phyloP scores from a whole-genome alignment of 2,329 filamentous ascomycete genomes.

The Bisporella sp. region DNA sequence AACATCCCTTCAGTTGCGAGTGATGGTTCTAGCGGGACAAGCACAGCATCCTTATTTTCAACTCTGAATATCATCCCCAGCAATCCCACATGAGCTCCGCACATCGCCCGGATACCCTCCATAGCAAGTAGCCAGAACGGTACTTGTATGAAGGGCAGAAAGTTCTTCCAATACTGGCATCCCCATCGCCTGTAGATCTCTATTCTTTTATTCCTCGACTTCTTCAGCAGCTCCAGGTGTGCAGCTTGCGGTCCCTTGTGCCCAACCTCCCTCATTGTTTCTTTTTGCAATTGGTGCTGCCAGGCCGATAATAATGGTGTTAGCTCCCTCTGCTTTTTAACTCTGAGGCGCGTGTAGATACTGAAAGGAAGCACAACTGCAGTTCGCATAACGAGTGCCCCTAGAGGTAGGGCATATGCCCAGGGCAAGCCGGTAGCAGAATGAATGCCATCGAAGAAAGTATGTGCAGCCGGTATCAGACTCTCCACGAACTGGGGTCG shows the following conservation, averaged over 20 bases:
- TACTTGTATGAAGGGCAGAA: slow-evolving; percentile 31
- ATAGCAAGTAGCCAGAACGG: slow-evolving; percentile 40
- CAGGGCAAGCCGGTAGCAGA: slow-evolving; percentile 41
- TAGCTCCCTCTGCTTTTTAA: slow-evolving; percentile 34
- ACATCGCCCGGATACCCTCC: slow-evolving; percentile 40
- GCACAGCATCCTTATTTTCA: background rate
- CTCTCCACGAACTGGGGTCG: slow-evolving; percentile 34
- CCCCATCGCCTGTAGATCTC: slow-evolving; percentile 29
- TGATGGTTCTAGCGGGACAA: slow-evolving; percentile 12
- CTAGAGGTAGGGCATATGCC: slow-evolving; percentile 45
- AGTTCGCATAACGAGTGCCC: slow-evolving; percentile 43
- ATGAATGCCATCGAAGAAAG: slow-evolving; percentile 44
- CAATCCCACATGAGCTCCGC: slow-evolving; percentile 33
- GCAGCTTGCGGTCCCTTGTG: slow-evolving; percentile 16
- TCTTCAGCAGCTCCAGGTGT: slow-evolving; percentile 12
- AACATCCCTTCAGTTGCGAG: slow-evolving; percentile 49
- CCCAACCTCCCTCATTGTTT: slow-evolving; percentile 20
- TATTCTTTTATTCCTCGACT: slow-evolving; percentile 17
- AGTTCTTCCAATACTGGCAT: slow-evolving; percentile 28
- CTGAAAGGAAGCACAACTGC: slow-evolving; percentile 40
- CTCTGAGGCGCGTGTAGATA: slow-evolving; percentile 33
- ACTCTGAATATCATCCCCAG: slow-evolving; percentile 25
- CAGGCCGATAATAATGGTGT: slow-evolving; percentile 35
- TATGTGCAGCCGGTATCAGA: slow-evolving; percentile 35
- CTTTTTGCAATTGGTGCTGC: slow-evolving; percentile 21